Conservation (phyloP, 495 filamentous ascomycete species). For the Aspergillus biplanus region DNA sequence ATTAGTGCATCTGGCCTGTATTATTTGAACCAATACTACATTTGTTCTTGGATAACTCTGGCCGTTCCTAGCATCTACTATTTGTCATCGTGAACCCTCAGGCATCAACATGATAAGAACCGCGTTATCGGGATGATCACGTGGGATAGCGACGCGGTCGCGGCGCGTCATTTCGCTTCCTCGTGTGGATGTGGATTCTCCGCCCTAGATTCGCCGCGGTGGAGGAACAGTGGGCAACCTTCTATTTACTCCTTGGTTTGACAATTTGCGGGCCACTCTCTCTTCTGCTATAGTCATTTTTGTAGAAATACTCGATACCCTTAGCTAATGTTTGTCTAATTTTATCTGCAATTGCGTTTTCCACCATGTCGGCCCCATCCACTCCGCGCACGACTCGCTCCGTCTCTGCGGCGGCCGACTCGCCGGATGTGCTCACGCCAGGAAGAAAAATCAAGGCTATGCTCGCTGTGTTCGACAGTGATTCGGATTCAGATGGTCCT, state of each 20-base stretch:
- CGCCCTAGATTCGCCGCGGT: constrained; percentile 18
- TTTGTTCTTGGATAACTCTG: constrained; percentile 5
- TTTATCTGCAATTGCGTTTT: background rate
- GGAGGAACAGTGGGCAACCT: constrained; percentile 1
- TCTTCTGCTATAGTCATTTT: background rate
- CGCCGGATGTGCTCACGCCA: constrained; percentile 61
- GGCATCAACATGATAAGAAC: constrained; percentile 1
- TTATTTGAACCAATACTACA: constrained; percentile 10
- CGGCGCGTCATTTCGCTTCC: constrained; percentile 22
- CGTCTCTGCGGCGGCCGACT: constrained; percentile 36
- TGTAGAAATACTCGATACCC: constrained; percentile 5
- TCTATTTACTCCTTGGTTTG: background rate
- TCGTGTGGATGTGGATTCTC: constrained; percentile 17
- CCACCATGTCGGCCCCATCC: constrained; percentile 43
- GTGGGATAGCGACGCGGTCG: constrained; percentile 29
- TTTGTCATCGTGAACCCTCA: background rate
- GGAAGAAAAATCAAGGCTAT: constrained; percentile 71
- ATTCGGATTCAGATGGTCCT: constrained; percentile 52
- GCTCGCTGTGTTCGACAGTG: constrained; percentile 64
- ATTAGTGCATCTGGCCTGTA: constrained; percentile 11
- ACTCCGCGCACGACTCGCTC: constrained; percentile 50
- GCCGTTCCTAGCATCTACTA: background rate
- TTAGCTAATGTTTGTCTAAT: constrained; percentile 1
- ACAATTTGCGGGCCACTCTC: background rate
- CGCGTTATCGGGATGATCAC: constrained; percentile 14